Evolutionary conservation across 768 basidiomycete genomes (phyloP), one percentile per base, ranked within the genome.

Genomic region (Tulasnella sp.): DNA sequence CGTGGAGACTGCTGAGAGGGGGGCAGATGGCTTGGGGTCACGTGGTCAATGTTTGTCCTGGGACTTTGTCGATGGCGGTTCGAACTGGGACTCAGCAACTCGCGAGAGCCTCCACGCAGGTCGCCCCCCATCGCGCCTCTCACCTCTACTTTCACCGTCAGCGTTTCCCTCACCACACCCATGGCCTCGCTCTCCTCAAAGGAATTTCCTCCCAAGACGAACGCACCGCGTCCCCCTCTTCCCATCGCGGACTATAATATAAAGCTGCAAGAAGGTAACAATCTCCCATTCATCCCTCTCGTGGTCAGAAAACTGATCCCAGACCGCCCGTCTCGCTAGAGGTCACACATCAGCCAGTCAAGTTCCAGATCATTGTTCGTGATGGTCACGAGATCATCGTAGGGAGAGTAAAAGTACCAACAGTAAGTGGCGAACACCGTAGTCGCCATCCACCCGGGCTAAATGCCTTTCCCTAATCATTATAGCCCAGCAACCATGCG

Each of bases 401-500:
- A 35, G 85, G 85, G 7, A 81, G 85, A 35, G 82, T 86, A 82
- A 86, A 86, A 81, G 83, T 86, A 16, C 84, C 83, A 6, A 86
- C 84, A 5, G 84, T 85, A 69, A 79, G 83, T 81, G n/a, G 5
- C 39, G n/a, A 42, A 46, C 35, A 10, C 9, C 18, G 20, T 42
- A 5, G 46, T 44, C 29, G 46, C 13, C 46, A 26, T 44, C 35
- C n/a, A 57, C 48, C 74, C 26, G 32, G 39, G 20, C n/a, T 46
- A 57, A 26, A 40, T 46, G 37, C 35, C 20, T 23, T 42, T 23
- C 39, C 46, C 35, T 46, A 26, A 16, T 55, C 51, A n/a, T 32
- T 55, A 70, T 83, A 94, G 92, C 88, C 91, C 39, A 84, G 86
- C 18, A 91, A 83, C 44, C 96, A 98, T 85, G 95, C 96, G 32